phyloP scores from a whole-genome alignment of 2,329 filamentous ascomycete species.

The Aureobasidium zeae region DNA sequence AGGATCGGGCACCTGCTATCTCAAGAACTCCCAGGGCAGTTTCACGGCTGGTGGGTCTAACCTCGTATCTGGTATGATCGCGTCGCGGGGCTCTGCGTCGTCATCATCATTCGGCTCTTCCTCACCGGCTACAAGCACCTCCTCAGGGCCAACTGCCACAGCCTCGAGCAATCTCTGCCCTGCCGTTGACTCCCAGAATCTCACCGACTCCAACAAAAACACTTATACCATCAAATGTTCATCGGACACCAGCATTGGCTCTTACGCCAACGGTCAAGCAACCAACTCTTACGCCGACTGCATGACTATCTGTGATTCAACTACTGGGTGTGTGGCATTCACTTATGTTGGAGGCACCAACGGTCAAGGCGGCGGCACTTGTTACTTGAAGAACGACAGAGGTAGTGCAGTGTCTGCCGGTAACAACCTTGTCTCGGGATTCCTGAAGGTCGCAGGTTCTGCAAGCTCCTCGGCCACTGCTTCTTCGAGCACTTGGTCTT shows the following conservation, averaged over 20 bases:
- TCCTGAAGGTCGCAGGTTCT: slow-evolving; percentile 10
- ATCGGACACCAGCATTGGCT: slow-evolving; percentile 13
- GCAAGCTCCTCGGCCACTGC: not conserved
- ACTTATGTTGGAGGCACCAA: slow-evolving; percentile 16
- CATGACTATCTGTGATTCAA: slow-evolving; percentile 13
- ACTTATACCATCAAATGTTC: slow-evolving; percentile 12
- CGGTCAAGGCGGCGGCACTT: slow-evolving; percentile 14
- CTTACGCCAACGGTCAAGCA: slow-evolving; percentile 14
- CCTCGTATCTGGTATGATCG: slow-evolving; percentile 13
- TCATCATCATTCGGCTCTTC: not conserved
- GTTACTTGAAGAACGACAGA: slow-evolving; percentile 16
- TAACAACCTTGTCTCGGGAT: slow-evolving; percentile 13
- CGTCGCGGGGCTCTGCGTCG: not conserved
- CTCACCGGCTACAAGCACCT: too few relatives aligned
- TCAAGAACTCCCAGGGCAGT: slow-evolving; percentile 8
- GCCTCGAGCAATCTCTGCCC: slow-evolving; percentile 19
- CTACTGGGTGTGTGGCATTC: slow-evolving; percentile 16
- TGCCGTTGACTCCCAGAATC: slow-evolving; percentile 3
- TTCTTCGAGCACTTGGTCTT: not conserved
- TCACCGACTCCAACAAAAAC: slow-evolving; percentile 15
- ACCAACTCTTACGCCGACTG: slow-evolving; percentile 16
- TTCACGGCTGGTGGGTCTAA: slow-evolving; percentile 11
- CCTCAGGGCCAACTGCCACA: slow-evolving; percentile 7
- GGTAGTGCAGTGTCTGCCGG: slow-evolving; percentile 11
- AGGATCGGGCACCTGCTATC: slow-evolving; percentile 13